Conservation (phyloP, 257 asterid species). For the Petunia axillaris region DNA sequence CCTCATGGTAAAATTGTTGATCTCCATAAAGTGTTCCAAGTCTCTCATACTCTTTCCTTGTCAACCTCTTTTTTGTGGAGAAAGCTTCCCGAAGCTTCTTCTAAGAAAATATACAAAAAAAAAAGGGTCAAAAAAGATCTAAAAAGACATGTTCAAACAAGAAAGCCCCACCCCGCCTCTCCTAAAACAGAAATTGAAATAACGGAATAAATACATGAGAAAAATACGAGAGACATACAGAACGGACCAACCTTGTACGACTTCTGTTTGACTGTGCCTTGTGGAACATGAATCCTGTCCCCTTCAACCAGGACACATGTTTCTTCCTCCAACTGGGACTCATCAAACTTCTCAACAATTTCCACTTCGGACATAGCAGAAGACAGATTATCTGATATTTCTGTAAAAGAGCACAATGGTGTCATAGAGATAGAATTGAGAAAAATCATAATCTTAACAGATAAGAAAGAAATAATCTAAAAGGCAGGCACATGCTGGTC, state of each 20-base stretch:
- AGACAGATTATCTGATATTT: conserved; percentile 39
- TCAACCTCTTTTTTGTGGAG: conserved; percentile 52
- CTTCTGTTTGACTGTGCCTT: conserved; percentile 44
- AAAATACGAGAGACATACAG: conserved; percentile 18
- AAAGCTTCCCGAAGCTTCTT: conserved; percentile 60
- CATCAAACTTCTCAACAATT: conserved; percentile 38
- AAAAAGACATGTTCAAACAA: background rate
- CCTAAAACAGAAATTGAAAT: background rate
- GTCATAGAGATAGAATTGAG: background rate
- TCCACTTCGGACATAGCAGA: conserved; percentile 38
- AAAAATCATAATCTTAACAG: background rate
- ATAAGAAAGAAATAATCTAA: background rate
- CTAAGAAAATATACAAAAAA: conserved; percentile 36
- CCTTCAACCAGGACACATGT: conserved; percentile 69
- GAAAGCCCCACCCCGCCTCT: background rate
- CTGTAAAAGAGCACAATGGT: conserved; percentile 22
- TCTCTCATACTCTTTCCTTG: conserved; percentile 45
- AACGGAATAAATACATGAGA: background rate
- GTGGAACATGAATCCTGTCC: conserved; percentile 38
- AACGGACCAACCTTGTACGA: conserved; percentile 63
- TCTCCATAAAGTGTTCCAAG: conserved; percentile 33
- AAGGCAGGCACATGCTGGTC: conserved; percentile 10
- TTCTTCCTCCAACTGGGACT: conserved; percentile 60
- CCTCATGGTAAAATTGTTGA: conserved; percentile 18
- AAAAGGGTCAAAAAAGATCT: conserved; percentile 8